Percentiles rank a stretch among this genome's conserved stretches.
phyloP scores from a whole-genome alignment of 148 eudicot genomes.

The Vaccinium darrowii region DNA sequence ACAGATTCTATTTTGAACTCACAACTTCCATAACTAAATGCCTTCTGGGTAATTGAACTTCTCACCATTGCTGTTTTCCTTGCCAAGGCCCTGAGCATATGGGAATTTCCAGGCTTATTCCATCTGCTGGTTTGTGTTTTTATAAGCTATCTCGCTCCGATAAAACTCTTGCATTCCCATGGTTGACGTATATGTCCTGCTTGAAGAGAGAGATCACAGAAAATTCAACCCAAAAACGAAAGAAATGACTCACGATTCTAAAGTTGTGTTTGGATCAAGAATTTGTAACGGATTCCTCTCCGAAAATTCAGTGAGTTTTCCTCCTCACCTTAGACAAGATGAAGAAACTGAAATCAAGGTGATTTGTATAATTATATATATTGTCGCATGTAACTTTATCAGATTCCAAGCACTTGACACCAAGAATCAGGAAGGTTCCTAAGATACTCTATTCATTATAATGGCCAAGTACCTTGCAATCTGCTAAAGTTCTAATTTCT shows the following conservation, averaged over 20 bases:
- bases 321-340: no score
- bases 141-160: not conserved
- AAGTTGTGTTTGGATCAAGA: not conserved
- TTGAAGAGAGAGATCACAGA: not conserved
- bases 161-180: not conserved
- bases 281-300: not conserved
- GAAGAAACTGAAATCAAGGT: no score
- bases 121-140: not conserved
- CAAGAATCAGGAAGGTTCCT: no score
- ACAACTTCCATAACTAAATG: not conserved
- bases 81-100: not conserved
- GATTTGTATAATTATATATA: no score
- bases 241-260: not conserved
- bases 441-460: no score
- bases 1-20: not conserved
- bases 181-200: not conserved
- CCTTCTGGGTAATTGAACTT: not conserved
- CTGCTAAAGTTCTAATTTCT: constrained; percentile 9
- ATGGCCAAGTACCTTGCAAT: not conserved
- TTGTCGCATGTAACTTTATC: no score
- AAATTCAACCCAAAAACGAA: not conserved
- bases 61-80: not conserved
- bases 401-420: no score
- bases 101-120: not conserved
- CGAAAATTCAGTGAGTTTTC: not conserved